Evolutionary conservation across 1,284 basidiomycete genomes (phyloP).

Genomic region (Ganoderma resinaceum): DNA sequence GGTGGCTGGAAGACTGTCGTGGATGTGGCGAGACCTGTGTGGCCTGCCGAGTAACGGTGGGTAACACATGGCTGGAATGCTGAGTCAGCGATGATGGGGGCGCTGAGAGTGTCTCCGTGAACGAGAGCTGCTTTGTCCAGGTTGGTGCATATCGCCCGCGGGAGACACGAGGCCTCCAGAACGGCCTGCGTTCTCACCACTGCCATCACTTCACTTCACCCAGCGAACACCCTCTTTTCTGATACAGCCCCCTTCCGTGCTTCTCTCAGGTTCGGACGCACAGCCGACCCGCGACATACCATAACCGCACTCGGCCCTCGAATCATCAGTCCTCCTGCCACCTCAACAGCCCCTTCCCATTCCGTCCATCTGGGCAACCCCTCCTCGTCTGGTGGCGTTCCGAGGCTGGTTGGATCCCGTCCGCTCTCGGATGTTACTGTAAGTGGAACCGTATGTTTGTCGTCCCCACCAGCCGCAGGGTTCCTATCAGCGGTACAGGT

Average conservation of each 20-base stretch:
- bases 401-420: not conserved
- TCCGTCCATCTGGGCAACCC: constrained; percentile 9
- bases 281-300: constrained; percentile 14
- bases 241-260: constrained; percentile 20
- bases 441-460: not conserved
- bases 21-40: constrained; percentile 3
- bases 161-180: constrained; percentile 17
- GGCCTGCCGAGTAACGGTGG: not conserved
- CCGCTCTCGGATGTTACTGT: not conserved
- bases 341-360: constrained; percentile 9
- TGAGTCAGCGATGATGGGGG: constrained; percentile 9
- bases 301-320: not conserved
- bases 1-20: not conserved
- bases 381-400: not conserved
- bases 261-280: constrained; percentile 13
- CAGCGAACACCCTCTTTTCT: constrained; percentile 15
- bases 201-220: constrained; percentile 11
- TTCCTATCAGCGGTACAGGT: not conserved
- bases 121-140: constrained; percentile 13
- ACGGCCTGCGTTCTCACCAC: constrained; percentile 14
- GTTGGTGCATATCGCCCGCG: constrained; percentile 10
- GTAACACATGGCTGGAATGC: not conserved
- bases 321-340: not conserved
- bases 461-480: not conserved
- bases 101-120: constrained; percentile 10